These are phyloP conservation scores for Dalechampia spathulata DNA, from an alignment of 441 rosid species.

Conservation along the genomic window DNA sequence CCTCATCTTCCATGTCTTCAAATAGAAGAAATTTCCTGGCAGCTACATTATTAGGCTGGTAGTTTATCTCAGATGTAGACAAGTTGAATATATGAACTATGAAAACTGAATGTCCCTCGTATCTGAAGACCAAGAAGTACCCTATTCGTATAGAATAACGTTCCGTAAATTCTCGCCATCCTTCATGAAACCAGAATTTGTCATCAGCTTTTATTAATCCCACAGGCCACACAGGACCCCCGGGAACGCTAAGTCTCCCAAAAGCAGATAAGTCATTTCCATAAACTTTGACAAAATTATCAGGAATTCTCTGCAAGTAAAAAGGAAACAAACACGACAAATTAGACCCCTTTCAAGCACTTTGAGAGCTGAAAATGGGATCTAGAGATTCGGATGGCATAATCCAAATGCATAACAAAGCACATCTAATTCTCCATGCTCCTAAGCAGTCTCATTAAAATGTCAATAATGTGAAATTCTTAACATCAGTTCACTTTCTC, in stretches of 20 bases:
- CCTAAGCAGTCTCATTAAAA: no score
- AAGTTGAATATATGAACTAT: constrained; percentile 81
- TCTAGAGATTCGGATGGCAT: no score
- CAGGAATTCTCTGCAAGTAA: constrained; percentile 88
- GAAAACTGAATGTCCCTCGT: constrained; percentile 79
- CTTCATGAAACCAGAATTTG: constrained; percentile 87
- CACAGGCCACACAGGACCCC: constrained; percentile 80
- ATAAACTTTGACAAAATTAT: constrained; percentile 71
- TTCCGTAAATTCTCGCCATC: constrained; percentile 89
- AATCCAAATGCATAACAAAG: no score
- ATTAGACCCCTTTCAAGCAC: neutral
- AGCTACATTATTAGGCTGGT: constrained; percentile 48
- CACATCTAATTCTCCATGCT: no score
- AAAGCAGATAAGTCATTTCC: constrained; percentile 69
- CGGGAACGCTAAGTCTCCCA: constrained; percentile 79
- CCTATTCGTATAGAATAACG: constrained; percentile 79
- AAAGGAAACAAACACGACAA: no score
- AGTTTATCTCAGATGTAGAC: constrained; percentile 72
- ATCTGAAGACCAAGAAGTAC: constrained; percentile 85
- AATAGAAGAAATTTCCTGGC: constrained; percentile 61
- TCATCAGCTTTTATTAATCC: constrained; percentile 68
- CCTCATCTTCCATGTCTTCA: constrained; percentile 87
- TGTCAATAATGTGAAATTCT: no score
- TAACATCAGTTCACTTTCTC: no score
- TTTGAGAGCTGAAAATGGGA: no score